Percentiles rank a stretch among this genome's conserved stretches.
phyloP scores from a whole-genome alignment of 208 protist genomes.

The Strigomonas culicis region DNA sequence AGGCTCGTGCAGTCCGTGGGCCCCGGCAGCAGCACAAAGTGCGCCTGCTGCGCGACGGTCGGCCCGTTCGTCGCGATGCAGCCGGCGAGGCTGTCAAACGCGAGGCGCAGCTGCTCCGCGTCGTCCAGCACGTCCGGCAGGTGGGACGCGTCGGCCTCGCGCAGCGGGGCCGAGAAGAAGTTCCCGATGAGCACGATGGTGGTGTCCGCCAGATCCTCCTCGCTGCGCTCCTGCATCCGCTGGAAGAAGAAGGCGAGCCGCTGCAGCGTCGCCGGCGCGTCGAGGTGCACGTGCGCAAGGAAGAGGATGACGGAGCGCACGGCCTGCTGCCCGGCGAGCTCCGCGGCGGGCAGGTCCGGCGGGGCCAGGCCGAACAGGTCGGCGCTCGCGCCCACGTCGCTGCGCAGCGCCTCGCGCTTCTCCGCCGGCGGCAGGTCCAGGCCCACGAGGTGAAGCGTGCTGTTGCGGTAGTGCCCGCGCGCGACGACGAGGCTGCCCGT shows the following conservation, averaged over 20 bases:
- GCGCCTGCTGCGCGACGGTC: constrained; percentile 62
- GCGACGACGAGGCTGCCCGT: constrained; percentile 70
- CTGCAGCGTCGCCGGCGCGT: constrained; percentile 52
- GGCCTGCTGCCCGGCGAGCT: constrained; percentile 56
- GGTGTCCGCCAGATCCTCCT: constrained; percentile 69
- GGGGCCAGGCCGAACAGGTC: constrained; percentile 80
- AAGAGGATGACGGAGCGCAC: constrained; percentile 72
- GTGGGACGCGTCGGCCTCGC: constrained; percentile 76
- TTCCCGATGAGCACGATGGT: constrained; percentile 80
- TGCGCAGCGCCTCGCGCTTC: constrained; percentile 52
- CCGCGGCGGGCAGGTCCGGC: constrained; percentile 32
- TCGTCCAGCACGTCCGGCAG: constrained; percentile 65
- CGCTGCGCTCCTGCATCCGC: constrained; percentile 77
- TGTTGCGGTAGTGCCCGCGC: constrained; percentile 51
- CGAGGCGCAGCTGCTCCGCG: constrained; percentile 39
- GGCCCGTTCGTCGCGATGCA: constrained; percentile 65
- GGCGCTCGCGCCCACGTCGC: constrained; percentile 35
- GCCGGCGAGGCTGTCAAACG: constrained; percentile 48
- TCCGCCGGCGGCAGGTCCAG: constrained; percentile 77
- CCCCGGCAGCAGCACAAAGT: constrained; percentile 81
- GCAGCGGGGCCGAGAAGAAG: constrained; percentile 66
- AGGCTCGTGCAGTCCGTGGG: constrained; percentile 60
- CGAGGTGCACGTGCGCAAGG: constrained; percentile 80
- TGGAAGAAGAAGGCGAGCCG: constrained; percentile 65
- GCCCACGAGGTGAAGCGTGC: constrained; percentile 31